Percentiles rank a stretch among this genome's conserved stretches.
phyloP scores from a whole-genome alignment of 2,329 filamentous ascomycete genomes.

The Helotiales sp. region DNA sequence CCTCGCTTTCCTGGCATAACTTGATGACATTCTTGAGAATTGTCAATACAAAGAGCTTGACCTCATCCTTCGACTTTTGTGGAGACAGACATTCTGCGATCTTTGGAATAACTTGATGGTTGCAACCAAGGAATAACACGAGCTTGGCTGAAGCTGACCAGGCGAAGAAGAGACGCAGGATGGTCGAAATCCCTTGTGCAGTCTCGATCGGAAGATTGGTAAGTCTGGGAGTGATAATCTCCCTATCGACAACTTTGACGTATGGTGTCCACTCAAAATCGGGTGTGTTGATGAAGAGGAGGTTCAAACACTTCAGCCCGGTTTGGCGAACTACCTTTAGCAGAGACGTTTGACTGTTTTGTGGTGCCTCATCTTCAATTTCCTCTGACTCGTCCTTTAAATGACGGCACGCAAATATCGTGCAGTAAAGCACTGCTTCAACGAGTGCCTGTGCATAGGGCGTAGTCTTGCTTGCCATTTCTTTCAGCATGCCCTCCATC shows the following conservation, averaged over 20 bases:
- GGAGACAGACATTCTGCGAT: slow-evolving; percentile 72
- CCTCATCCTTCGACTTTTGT: slow-evolving; percentile 78
- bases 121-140: slow-evolving; percentile 64
- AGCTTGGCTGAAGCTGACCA: slow-evolving; percentile 72
- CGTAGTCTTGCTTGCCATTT: slow-evolving; percentile 72
- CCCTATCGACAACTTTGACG: slow-evolving; percentile 66
- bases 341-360: slow-evolving; percentile 51
- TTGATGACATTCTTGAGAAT: slow-evolving; percentile 71
- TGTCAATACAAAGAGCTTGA: slow-evolving; percentile 78
- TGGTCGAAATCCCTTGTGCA: slow-evolving; percentile 82
- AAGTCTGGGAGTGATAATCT: slow-evolving; percentile 76
- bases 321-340: slow-evolving; percentile 66
- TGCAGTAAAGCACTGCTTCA: slow-evolving; percentile 78
- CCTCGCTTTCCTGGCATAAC: slow-evolving; percentile 54
- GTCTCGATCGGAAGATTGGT: slow-evolving; percentile 81
- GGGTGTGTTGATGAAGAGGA: slow-evolving; percentile 73
- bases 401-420: slow-evolving; percentile 67
- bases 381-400: slow-evolving; percentile 42
- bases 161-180: slow-evolving; percentile 76
- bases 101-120: slow-evolving; percentile 63
- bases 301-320: slow-evolving; percentile 79
- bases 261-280: slow-evolving; percentile 73
- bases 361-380: slow-evolving; percentile 37
- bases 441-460: slow-evolving; percentile 69
- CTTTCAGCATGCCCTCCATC: slow-evolving; percentile 82